Evolutionary conservation across 495 filamentous ascomycete genomes (phyloP), one percentile per base, ranked within the genome.

Genomic region (Xylaria palmicola): DNA sequence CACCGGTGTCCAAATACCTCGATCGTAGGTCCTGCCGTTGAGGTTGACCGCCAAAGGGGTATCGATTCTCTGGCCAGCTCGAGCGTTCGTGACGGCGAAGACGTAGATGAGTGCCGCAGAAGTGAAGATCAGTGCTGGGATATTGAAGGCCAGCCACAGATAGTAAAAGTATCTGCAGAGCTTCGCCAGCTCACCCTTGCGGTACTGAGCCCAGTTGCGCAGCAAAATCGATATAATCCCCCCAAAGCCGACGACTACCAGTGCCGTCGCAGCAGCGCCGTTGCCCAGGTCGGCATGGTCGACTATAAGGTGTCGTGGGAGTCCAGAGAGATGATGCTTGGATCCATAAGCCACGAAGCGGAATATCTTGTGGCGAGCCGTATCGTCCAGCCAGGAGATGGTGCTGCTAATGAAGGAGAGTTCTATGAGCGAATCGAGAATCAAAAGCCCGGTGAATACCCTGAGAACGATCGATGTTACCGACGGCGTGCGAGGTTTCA

Each of bases 1-100:
- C 69, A 81, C 79, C 15, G 83, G 82, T 20, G 83, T 83, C 83
- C 83, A 86, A 1, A 60, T 49, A 19, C 75, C 66, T 30, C 68
- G 50, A 1, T 79, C 73, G 62, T 86, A 86, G n/a, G 65, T 45
- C 27, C 66, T 56, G 13, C 65, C 64, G n/a, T 78, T 66, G 17
- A 70, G 66, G 17, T 69, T 62, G 17, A 50, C 36, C 13, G 77
- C 79, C 22, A 79, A 41, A 0, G 39, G 30, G 9, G 62, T 19
- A 58, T 77, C 70, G 52, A 85, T 82, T 2, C 39, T 58, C 56
- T 83, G 80, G 8, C 72, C 71, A 8, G 66, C 65, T 24, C 75
- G 78, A 48, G 62, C 65, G 41, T 74, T 65, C 2, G 77, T 79
- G 34, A 82, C 68, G 43, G 78, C 74, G 56, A 80, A 77, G 19